Evolutionary conservation across 371 early-diverging fungal species (phyloP).

Genomic region (Basidiobolus meristosporus): DNA sequence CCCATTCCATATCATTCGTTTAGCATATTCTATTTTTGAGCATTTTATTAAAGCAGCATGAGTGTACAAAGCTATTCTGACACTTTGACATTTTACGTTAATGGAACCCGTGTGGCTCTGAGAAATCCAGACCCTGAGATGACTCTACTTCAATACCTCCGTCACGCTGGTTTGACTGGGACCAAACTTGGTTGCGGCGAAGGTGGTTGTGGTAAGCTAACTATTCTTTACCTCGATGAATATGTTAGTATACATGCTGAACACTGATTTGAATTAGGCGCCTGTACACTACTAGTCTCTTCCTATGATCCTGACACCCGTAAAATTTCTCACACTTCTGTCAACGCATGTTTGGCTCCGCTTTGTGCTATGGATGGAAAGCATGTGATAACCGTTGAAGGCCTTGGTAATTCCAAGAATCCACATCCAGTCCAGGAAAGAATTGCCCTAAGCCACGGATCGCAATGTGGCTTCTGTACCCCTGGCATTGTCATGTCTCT

Average conservation of each 20-base stretch:
- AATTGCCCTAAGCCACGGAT: slow-evolving; percentile 30
- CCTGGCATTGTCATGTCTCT: slow-evolving; percentile 71
- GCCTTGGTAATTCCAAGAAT: slow-evolving; percentile 33
- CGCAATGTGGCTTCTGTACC: slow-evolving; percentile 73
- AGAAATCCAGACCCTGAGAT: slow-evolving; percentile 27
- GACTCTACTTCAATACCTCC: slow-evolving; percentile 42
- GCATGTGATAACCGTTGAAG: slow-evolving; percentile 64
- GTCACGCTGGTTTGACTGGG: slow-evolving; percentile 44
- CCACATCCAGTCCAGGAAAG: slow-evolving; percentile 55
- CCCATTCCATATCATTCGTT: no score
- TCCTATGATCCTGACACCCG: slow-evolving; percentile 15
- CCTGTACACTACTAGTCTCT: slow-evolving; percentile 60
- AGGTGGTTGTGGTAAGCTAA: slow-evolving; percentile 31
- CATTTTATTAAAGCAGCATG: no score
- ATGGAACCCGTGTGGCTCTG: slow-evolving; percentile 21
- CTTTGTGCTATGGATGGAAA: slow-evolving; percentile 46
- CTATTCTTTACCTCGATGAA: not conserved
- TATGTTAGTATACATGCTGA: not conserved
- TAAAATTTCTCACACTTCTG: slow-evolving; percentile 20
- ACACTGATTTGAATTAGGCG: slow-evolving; percentile 14
- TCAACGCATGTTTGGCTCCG: slow-evolving; percentile 55
- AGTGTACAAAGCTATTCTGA: not conserved
- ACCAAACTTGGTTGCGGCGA: slow-evolving; percentile 67
- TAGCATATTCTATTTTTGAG: no score
- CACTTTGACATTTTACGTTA: slow-evolving; percentile 28